Base-by-base conservation (phyloP, 805 yeast species). In the Wickerhamiella musiphila region DNA sequence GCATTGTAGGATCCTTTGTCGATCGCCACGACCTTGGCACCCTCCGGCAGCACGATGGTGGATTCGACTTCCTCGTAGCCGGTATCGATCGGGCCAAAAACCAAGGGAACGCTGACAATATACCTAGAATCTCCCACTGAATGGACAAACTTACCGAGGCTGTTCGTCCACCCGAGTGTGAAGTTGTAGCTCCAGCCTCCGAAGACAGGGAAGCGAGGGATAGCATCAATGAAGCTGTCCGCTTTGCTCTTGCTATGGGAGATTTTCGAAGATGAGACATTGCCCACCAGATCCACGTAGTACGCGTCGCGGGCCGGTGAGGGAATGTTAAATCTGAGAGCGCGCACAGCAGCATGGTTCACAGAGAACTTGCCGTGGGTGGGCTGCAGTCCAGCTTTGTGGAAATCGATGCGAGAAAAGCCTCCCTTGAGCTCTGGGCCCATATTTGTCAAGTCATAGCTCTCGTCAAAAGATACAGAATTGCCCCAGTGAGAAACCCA, bases 181-280 rank as follows among this genome's bases (percentile, higher is more conserved):
- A 81, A 90, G 57, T 86, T 82, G 57, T 82, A 86, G 47, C 73
- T 66, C 98, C 98, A 90, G 26, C 84, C 92, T 30, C 98, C 98
- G 55, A 81, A 78, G 5, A 90, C 52, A n/a, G 98, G 98, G 61
- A 63, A 90, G 53, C 98, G 68, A 35, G 96, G 96, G 47, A 66
- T 69, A 41, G 90, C 53, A 22, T 73, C 58, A 29, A 81, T 56
- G 38, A 57, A 55, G 26, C 64, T 54, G 3, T 25, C 28, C 10
- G 9, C 15, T 12, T 4, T 10, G 11, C 28, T 27, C 13, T 33
- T 20, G n/a, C n/a, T n/a, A 7, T 7, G 43, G 16, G 60, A 59
- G 9, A 43, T 37, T 5, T 14, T 19, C 31, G 77, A 75, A 3
- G 95, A 78, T 5, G 94, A 74, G 10, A 86, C 94, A 56, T 81